Base-by-base conservation (phyloP, 805 yeast genomes). In the Saccharomycopsis fibuligera region DNA sequence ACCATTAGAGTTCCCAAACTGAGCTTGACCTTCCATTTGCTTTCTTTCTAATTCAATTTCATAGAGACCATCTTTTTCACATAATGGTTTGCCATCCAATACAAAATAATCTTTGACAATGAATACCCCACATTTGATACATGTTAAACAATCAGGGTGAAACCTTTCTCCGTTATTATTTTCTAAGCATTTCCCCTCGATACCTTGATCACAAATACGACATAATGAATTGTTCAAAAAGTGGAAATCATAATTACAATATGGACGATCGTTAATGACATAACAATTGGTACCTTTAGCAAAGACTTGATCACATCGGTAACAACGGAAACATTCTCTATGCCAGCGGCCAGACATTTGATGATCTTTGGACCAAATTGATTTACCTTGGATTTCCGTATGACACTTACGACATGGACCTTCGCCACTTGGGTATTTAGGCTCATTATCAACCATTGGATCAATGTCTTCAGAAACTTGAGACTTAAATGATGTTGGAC, bases 311-410 rank as follows among this genome's bases (percentile, higher is more conserved):
- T 64, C 65, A 67, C 98, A 91, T 10, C 70, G 64, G 17, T 72
- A 66, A 68, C 99, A 93, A 12, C 69, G 68, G 69, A 93, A 91
- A 62, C 99, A 93, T 14, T 72, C 65, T 35, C 95, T 73, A 62
- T 93, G 99, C 98, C 98, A 93, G 62, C 89, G 91, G 0, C 97
- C 98, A 1, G 87, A 76, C 41, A 85, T 67, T 59, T 82, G 89
- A n/a, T 62, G 36, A 35, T 50, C 57, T 33, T 81, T 84, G n/a
- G 96, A 86, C 65, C 81, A 84, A 17, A 91, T 84, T 0, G 93
- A 73, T 59, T 83, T 86, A 1, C 79, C 72, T 1, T 56, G 54
- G 27, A 90, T 80, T n/a, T 65, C 69, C 40, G 63, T 52, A 4
- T 65, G 63, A 67, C 98, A 91, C 30, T 75, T 71, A 50, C 97